Percentiles rank a stretch among this genome's conserved stretches.
These are phyloP conservation scores for Cladorrhinum sp. DNA, from an alignment of 2,329 filamentous ascomycete genomes.

Conservation along the genomic window DNA sequence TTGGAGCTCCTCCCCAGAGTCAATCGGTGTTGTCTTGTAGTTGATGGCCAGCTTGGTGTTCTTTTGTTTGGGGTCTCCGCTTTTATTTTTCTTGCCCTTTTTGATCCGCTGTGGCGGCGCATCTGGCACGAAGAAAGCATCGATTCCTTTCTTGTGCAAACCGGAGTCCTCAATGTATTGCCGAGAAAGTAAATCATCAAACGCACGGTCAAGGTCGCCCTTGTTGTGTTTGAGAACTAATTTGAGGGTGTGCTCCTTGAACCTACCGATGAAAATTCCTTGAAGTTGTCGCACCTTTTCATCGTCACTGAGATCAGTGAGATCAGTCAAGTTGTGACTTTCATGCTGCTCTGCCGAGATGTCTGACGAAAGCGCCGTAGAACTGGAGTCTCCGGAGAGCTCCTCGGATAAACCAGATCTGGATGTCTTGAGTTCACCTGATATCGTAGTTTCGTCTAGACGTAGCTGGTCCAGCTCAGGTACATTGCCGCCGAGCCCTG, in stretches of 20 bases:
- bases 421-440: constrained; percentile 6
- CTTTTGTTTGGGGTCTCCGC: constrained; percentile 5
- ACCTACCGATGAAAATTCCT: constrained; percentile 64
- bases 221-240: constrained; percentile 65
- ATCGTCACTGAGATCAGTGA: constrained; percentile 42
- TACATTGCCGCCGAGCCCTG: constrained; percentile 57
- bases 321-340: constrained; percentile 26
- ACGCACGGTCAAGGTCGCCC: constrained; percentile 64
- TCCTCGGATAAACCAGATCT: constrained; percentile 21
- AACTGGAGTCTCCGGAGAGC: constrained; percentile 8
- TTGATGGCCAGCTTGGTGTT: constrained; percentile 24
- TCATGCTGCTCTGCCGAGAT: constrained; percentile 24
- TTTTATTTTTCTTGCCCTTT: constrained; percentile 33
- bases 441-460: constrained; percentile 17
- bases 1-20: constrained; percentile 22
- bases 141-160: constrained; percentile 74
- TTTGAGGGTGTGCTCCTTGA: constrained; percentile 63
- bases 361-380: constrained; percentile 1
- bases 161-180: constrained; percentile 70
- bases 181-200: constrained; percentile 78
- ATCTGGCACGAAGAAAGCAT: constrained; percentile 68
- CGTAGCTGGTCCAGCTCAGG: constrained; percentile 25
- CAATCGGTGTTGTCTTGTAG: constrained; percentile 24
- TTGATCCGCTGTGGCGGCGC: constrained; percentile 30
- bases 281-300: constrained; percentile 63